A percentile compares a stretch with the other conserved stretches of the same genome.
These are phyloP conservation scores for Hygrocybe punicea DNA, from an alignment of 768 basidiomycete genomes.

Conservation along the genomic window DNA sequence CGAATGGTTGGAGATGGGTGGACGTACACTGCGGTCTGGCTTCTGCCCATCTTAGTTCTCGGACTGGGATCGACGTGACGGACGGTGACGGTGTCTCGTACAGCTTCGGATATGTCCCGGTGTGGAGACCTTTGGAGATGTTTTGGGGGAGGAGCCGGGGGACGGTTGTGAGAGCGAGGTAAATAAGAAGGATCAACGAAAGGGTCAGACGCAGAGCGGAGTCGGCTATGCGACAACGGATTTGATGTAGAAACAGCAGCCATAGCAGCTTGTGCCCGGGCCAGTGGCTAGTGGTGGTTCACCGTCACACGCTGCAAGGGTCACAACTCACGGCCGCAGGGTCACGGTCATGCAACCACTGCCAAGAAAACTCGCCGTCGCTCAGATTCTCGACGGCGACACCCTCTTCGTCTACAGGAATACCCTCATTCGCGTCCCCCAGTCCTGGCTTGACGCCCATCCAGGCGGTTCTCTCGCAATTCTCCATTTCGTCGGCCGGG, in stretches of 20 bases:
- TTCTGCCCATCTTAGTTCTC: constrained; percentile 53
- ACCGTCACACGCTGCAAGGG: too few relatives aligned
- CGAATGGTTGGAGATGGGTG: constrained; percentile 8
- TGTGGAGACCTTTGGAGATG: constrained; percentile 26
- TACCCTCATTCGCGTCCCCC: constrained; percentile 61
- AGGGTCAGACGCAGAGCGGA: constrained; percentile 51
- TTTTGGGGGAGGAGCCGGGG: constrained; percentile 41
- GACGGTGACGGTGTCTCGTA: constrained; percentile 66
- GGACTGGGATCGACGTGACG: constrained; percentile 40
- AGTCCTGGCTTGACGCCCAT: constrained; percentile 77
- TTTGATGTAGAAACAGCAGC: constrained; percentile 1
- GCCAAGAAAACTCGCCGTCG: constrained; percentile 51
- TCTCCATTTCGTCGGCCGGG: constrained; percentile 92
- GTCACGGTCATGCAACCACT: neutral
- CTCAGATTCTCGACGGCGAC: constrained; percentile 72
- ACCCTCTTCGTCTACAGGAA: constrained; percentile 69
- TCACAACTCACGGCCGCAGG: too few relatives aligned
- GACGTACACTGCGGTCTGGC: constrained; percentile 54
- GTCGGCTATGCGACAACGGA: constrained; percentile 29
- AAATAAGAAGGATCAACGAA: constrained; percentile 41
- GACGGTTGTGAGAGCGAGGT: constrained; percentile 10
- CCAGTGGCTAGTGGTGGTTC: too few relatives aligned
- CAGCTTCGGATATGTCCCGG: constrained; percentile 57
- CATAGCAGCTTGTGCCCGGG: constrained; percentile 16
- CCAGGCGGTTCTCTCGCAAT: constrained; percentile 88